A percentile compares a stretch with the other conserved stretches of the same genome.
Conservation (phyloP, 2,329 filamentous ascomycete species). For the Colletotrichum kahawae region DNA sequence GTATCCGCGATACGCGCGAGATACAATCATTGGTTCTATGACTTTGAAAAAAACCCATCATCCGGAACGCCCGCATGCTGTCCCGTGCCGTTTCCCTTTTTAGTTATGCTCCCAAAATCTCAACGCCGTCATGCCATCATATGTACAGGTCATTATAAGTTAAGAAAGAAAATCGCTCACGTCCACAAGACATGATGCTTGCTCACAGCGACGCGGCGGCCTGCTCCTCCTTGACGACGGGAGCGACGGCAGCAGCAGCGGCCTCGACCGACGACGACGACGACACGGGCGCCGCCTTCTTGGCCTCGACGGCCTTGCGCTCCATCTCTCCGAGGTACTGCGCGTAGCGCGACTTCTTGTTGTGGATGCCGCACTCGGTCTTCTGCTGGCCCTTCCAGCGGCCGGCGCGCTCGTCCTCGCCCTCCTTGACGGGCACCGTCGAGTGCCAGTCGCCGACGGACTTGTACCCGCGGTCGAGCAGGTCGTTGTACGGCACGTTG, state of each 20-base stretch:
- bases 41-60: neutral
- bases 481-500: constrained; percentile 89
- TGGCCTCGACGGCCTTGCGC: constrained; percentile 63
- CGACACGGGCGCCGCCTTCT: constrained; percentile 22
- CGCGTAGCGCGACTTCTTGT: constrained; percentile 92
- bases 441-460: constrained; percentile 98
- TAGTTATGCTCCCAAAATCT: constrained; percentile 5
- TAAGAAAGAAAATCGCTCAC: neutral
- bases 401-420: constrained; percentile 94
- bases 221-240: constrained; percentile 19
- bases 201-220: neutral
- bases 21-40: neutral
- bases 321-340: constrained; percentile 81
- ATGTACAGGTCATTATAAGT: constrained; percentile 18
- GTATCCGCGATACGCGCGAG: neutral
- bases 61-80: constrained; percentile 19
- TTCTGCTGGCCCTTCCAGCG: constrained; percentile 96
- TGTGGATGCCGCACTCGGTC: constrained; percentile 99
- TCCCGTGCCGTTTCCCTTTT: constrained; percentile 8
- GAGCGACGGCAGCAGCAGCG: constrained; percentile 15
- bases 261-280: constrained; percentile 24
- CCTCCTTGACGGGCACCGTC: constrained; percentile 85
- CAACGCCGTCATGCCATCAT: constrained; percentile 20
- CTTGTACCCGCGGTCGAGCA: constrained; percentile 96
- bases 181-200: neutral